These are phyloP conservation scores for Lophium mytilinum DNA, from an alignment of 495 filamentous ascomycete genomes.

Conservation along the genomic window DNA sequence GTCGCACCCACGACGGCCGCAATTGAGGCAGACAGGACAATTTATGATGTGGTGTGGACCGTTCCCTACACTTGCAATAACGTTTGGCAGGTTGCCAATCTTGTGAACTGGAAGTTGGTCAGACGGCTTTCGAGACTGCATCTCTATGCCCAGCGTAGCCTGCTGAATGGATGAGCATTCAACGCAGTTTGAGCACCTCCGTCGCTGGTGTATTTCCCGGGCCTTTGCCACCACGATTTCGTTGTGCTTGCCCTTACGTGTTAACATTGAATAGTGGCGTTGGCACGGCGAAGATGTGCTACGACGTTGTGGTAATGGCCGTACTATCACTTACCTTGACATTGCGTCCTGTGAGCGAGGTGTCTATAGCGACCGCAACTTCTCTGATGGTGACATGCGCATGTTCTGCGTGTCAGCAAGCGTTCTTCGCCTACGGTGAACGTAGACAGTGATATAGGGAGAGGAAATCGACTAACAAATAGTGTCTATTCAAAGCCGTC, in stretches of 20 bases:
- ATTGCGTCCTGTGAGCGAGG: conserved; percentile 70
- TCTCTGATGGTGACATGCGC: conserved; percentile 66
- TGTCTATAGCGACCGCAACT: conserved; percentile 74
- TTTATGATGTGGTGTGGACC: too few species aligned
- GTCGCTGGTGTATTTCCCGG: conserved; percentile 78
- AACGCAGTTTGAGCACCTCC: conserved; percentile 61
- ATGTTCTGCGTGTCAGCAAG: conserved; percentile 75
- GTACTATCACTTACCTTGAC: conserved; percentile 68
- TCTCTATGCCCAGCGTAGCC: too few species aligned
- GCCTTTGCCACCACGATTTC: conserved; percentile 72
- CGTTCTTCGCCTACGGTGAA: too few species aligned
- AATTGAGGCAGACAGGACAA: too few species aligned
- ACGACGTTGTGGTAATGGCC: conserved; percentile 93
- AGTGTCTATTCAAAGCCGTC: too few species aligned
- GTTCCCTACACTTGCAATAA: too few species aligned
- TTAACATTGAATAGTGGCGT: conserved; percentile 65
- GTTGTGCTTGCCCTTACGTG: conserved; percentile 46
- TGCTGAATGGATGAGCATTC: conserved; percentile 43
- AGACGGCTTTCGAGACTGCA: too few species aligned
- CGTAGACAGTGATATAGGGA: too few species aligned
- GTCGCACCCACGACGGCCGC: too few species aligned
- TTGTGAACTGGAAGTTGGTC: too few species aligned
- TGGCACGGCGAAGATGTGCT: conserved; percentile 79
- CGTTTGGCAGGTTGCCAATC: too few species aligned
- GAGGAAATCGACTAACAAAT: too few species aligned